Conservation (phyloP, 2,329 filamentous ascomycete genomes). For the Corinectria fuckeliana region DNA sequence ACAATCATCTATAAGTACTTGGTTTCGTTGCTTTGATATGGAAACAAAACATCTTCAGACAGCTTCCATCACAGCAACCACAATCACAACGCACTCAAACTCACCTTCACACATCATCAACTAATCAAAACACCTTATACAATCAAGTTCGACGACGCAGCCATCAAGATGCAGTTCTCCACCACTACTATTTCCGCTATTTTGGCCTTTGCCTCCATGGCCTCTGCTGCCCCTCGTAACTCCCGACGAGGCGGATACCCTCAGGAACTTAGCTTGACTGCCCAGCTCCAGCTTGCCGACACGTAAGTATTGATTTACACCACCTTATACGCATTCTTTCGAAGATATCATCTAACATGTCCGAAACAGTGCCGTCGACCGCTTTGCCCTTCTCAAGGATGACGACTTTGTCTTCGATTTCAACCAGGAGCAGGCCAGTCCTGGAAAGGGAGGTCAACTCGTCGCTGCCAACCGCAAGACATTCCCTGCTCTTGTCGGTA, state of each 20-base stretch:
- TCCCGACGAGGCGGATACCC: slow-evolving; percentile 13
- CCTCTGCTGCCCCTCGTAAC: slow-evolving; percentile 36
- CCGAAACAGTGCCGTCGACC: slow-evolving; percentile 47
- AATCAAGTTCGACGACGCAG: slow-evolving; percentile 40
- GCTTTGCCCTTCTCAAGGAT: slow-evolving; percentile 50
- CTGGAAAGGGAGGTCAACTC: slow-evolving; percentile 52
- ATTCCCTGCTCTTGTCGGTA: slow-evolving; percentile 62
- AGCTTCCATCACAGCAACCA: background rate
- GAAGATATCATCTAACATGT: slow-evolving; percentile 20
- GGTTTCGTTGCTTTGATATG: background rate
- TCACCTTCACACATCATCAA: background rate
- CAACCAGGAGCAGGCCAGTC: slow-evolving; percentile 36
- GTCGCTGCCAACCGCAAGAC: slow-evolving; percentile 60
- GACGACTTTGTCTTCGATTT: slow-evolving; percentile 58
- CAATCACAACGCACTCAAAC: background rate
- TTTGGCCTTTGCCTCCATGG: slow-evolving; percentile 47
- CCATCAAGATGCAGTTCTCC: slow-evolving; percentile 41
- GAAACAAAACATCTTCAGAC: background rate
- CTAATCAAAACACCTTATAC: background rate
- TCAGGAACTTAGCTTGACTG: slow-evolving; percentile 41
- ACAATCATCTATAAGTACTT: background rate
- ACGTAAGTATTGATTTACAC: slow-evolving; percentile 37
- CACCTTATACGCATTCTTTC: background rate
- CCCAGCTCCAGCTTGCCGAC: slow-evolving; percentile 49
- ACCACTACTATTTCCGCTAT: slow-evolving; percentile 43